Conservation (phyloP, 2,329 filamentous ascomycete genomes). For the Exophiala aquamarina region DNA sequence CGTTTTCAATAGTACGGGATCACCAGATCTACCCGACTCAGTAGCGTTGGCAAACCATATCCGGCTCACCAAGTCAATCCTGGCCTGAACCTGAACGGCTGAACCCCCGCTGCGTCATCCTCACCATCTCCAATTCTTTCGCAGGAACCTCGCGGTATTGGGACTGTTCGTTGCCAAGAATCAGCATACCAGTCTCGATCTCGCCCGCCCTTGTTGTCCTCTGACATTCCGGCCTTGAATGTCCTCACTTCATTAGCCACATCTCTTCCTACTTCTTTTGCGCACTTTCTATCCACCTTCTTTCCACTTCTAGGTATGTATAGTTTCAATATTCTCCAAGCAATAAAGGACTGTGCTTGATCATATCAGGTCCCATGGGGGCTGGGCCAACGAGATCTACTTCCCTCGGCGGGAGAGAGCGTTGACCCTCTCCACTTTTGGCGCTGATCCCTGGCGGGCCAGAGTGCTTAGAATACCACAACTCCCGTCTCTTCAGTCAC, state of each 20-base stretch:
- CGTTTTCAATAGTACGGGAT: too few species aligned
- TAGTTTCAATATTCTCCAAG: slow-evolving; percentile 1
- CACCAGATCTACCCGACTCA: too few species aligned
- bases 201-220: slow-evolving; percentile 20
- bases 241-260: slow-evolving; percentile 11
- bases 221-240: slow-evolving; percentile 15
- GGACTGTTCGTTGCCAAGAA: slow-evolving; percentile 20
- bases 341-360: slow-evolving; percentile 18
- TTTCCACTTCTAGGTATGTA: slow-evolving; percentile 1
- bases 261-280: slow-evolving; percentile 6
- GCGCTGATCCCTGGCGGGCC: slow-evolving; percentile 23
- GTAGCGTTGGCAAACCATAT: too few species aligned
- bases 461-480: slow-evolving; percentile 19
- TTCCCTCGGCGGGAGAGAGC: slow-evolving; percentile 15
- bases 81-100: not conserved
- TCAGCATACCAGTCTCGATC: slow-evolving; percentile 13
- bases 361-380: slow-evolving; percentile 8
- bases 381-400: slow-evolving; percentile 13
- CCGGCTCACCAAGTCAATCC: too few species aligned
- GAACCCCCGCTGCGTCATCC: slow-evolving; percentile 9
- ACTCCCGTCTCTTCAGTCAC: slow-evolving; percentile 5
- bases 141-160: slow-evolving; percentile 5
- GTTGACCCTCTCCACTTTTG: slow-evolving; percentile 21
- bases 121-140: slow-evolving; percentile 3
- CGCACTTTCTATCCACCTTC: slow-evolving; percentile 6